phyloP scores from a whole-genome alignment of 1,284 basidiomycete species.

The Boletus nobilissimus region DNA sequence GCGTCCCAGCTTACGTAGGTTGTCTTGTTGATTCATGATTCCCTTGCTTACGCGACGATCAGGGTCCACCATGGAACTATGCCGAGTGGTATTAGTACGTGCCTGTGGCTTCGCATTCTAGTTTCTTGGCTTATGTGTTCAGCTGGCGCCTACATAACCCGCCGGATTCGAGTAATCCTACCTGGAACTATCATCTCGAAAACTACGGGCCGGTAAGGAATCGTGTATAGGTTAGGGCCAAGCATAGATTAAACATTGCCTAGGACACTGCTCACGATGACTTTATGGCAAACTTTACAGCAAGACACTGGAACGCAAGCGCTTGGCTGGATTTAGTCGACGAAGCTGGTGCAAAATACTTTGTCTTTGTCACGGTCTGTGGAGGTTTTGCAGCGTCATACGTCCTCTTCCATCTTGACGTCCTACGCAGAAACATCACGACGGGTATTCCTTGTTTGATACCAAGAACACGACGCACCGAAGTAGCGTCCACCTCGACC shows the following conservation, averaged over 20 bases:
- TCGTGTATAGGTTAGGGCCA: neutral
- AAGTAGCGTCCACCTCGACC: constrained; percentile 59
- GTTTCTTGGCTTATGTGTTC: neutral
- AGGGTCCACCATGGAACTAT: constrained; percentile 55
- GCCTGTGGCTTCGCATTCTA: too few relatives aligned
- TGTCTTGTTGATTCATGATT: neutral
- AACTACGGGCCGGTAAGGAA: constrained; percentile 57
- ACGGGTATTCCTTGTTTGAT: constrained; percentile 64
- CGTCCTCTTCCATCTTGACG: neutral
- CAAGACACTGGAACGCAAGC: constrained; percentile 61
- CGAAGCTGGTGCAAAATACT: constrained; percentile 68
- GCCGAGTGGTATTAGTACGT: constrained; percentile 68
- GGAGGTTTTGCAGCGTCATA: neutral
- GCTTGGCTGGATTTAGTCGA: constrained; percentile 66
- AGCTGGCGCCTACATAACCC: constrained; percentile 57
- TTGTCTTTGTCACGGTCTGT: constrained; percentile 64
- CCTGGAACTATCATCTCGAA: constrained; percentile 61
- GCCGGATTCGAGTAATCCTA: constrained; percentile 50
- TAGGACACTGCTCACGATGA: constrained; percentile 65
- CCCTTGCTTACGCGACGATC: neutral
- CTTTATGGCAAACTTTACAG: constrained; percentile 65
- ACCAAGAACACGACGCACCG: constrained; percentile 62
- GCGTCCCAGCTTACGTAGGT: constrained; percentile 60
- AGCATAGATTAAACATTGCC: neutral
- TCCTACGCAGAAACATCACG: constrained; percentile 56